phyloP scores from a whole-genome alignment of 2,329 filamentous ascomycete genomes.

The Westerdykella sp. region DNA sequence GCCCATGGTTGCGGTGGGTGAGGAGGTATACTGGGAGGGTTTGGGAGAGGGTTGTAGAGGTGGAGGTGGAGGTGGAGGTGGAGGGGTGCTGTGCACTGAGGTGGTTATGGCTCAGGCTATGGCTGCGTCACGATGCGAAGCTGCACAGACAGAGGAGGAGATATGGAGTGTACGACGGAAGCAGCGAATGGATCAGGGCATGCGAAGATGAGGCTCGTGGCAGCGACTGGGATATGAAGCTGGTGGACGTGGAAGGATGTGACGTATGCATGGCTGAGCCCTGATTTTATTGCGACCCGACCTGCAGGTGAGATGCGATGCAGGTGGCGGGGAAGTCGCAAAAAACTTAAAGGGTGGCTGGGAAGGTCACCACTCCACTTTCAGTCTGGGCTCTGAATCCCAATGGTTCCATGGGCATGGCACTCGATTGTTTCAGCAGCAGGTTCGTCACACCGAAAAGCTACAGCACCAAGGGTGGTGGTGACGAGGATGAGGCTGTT shows the following conservation, averaged over 20 bases:
- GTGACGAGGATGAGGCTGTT: too few species aligned
- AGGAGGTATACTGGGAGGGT: background rate
- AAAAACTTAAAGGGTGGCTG: background rate
- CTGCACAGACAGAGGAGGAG: background rate
- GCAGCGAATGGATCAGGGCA: too few species aligned
- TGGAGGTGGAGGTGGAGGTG: background rate
- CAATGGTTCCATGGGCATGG: too few species aligned
- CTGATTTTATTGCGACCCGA: background rate
- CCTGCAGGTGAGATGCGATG: background rate
- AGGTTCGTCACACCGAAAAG: too few species aligned
- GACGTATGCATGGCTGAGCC: background rate
- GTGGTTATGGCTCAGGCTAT: background rate
- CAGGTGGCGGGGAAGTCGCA: background rate
- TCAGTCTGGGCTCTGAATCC: background rate
- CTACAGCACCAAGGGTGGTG: too few species aligned
- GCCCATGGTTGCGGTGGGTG: constrained; percentile 34
- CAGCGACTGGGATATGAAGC: background rate
- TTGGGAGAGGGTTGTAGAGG: constrained; percentile 6
- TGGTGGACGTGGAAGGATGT: background rate
- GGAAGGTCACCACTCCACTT: too few species aligned
- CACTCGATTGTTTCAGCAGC: too few species aligned
- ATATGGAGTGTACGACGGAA: background rate
- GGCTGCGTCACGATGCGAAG: constrained; percentile 1
- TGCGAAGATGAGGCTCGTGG: background rate
- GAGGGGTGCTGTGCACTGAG: background rate